These are phyloP conservation scores for Gyrodon lividus DNA, from an alignment of 768 basidiomycete species.

Conservation along the genomic window DNA sequence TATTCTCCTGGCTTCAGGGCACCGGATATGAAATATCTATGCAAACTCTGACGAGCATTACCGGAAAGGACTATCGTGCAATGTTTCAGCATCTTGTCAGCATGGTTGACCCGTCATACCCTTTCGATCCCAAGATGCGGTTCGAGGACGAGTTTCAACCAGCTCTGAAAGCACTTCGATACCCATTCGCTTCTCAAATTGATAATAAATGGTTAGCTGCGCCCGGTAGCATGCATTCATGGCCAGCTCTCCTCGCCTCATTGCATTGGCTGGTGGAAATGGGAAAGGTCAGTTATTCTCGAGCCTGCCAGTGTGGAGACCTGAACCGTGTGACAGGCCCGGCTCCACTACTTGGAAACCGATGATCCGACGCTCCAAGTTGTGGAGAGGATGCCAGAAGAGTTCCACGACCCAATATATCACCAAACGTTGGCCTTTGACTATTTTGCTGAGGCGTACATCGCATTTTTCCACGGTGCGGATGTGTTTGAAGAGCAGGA, in stretches of 20 bases:
- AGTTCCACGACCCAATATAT: constrained; percentile 72
- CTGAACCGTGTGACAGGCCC: constrained; percentile 23
- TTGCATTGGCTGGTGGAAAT: constrained; percentile 91
- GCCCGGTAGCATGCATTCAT: constrained; percentile 88
- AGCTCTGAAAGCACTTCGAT: constrained; percentile 71
- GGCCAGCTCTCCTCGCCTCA: constrained; percentile 85
- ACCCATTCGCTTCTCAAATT: constrained; percentile 77
- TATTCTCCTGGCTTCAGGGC: constrained; percentile 64
- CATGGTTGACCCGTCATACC: constrained; percentile 68
- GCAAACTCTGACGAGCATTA: constrained; percentile 72
- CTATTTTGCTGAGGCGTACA: constrained; percentile 67
- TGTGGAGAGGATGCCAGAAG: constrained; percentile 59
- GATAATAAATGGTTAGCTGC: constrained; percentile 87
- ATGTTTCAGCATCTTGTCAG: constrained; percentile 80
- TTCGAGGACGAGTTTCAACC: constrained; percentile 84
- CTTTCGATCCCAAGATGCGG: constrained; percentile 51
- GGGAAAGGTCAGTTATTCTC: constrained; percentile 60
- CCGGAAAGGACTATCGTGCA: constrained; percentile 80
- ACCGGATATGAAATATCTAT: constrained; percentile 68
- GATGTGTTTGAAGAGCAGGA: constrained; percentile 74
- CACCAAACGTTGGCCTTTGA: constrained; percentile 78
- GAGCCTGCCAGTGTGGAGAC: not conserved
- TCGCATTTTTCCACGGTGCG: constrained; percentile 61
- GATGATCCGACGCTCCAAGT: constrained; percentile 69
- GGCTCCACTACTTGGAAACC: constrained; percentile 52